A percentile compares a stretch with the other conserved stretches of the same genome.
phyloP scores from a whole-genome alignment of 495 filamentous ascomycete species.

The Penicillium arizonense region DNA sequence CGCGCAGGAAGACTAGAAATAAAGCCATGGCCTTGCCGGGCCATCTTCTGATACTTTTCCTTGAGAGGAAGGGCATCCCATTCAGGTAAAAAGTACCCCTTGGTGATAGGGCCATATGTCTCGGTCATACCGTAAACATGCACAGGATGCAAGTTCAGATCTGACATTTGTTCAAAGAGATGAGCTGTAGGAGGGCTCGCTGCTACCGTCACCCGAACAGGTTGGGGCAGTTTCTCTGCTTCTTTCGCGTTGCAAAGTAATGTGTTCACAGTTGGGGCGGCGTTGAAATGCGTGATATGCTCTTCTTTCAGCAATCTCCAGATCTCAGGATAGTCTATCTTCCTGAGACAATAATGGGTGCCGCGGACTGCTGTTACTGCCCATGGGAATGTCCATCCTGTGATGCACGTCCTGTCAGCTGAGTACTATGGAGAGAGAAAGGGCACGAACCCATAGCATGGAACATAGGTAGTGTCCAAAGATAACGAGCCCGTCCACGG shows the following conservation, averaged over 20 bases:
- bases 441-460: slow-evolving; percentile 71
- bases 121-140: slow-evolving; percentile 96
- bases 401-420: neutral
- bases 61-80: slow-evolving; percentile 71
- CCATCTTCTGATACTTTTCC: slow-evolving; percentile 84
- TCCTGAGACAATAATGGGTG: slow-evolving; percentile 91
- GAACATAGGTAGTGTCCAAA: slow-evolving; percentile 97
- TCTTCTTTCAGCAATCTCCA: slow-evolving; percentile 85
- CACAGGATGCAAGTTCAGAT: slow-evolving; percentile 83
- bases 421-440: neutral
- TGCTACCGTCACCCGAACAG: slow-evolving; percentile 88
- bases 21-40: slow-evolving; percentile 91
- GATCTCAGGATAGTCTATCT: slow-evolving; percentile 91
- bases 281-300: slow-evolving; percentile 89
- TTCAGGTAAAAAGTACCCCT: slow-evolving; percentile 78
- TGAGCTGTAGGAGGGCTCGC: slow-evolving; percentile 85
- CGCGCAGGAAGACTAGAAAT: slow-evolving; percentile 77
- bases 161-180: slow-evolving; percentile 89
- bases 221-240: slow-evolving; percentile 64
- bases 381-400: slow-evolving; percentile 81
- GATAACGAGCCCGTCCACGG: slow-evolving; percentile 68
- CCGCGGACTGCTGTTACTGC: slow-evolving; percentile 86
- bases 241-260: slow-evolving; percentile 75
- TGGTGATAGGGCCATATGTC: slow-evolving; percentile 95
- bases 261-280: slow-evolving; percentile 95